phyloP scores from a whole-genome alignment of 2,329 filamentous ascomycete genomes.

The Fusarium mangiferae region DNA sequence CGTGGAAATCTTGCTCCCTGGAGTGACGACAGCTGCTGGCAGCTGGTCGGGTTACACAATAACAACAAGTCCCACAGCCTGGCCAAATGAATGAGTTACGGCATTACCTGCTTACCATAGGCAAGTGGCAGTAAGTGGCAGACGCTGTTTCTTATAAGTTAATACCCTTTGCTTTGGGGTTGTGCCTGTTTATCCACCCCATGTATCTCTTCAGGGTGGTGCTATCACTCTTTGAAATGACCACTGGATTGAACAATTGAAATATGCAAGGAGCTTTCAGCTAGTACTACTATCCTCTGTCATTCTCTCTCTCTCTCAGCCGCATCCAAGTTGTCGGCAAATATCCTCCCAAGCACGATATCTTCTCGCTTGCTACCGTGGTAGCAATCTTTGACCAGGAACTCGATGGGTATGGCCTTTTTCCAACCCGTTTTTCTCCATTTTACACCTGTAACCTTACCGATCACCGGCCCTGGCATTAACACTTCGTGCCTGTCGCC shows the following conservation, averaged over 20 bases:
- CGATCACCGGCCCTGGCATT: background rate
- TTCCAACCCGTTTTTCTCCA: background rate
- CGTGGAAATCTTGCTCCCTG: background rate
- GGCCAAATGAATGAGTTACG: background rate
- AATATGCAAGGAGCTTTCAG: rapidly evolving
- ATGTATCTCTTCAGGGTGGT: rapidly evolving
- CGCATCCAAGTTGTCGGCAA: rapidly evolving
- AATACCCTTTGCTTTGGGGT: background rate
- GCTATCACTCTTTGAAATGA: rapidly evolving
- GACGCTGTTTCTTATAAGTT: background rate
- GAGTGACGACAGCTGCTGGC: background rate
- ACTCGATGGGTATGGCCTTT: background rate
- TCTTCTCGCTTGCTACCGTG: rapidly evolving
- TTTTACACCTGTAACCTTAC: background rate
- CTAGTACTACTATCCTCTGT: rapidly evolving
- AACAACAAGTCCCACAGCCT: no score
- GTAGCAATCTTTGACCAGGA: background rate
- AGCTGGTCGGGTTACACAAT: background rate
- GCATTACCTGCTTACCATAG: rapidly evolving
- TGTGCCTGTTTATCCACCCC: rapidly evolving
- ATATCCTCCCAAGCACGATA: background rate
- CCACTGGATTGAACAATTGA: rapidly evolving
- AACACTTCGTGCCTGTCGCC: rapidly evolving
- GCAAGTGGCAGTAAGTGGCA: rapidly evolving
- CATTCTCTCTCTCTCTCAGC: background rate